Percentiles rank a stretch among this genome's conserved stretches.
Evolutionary conservation across 2,329 filamentous ascomycete species (phyloP).

Genomic region (Aspergillus niger): DNA sequence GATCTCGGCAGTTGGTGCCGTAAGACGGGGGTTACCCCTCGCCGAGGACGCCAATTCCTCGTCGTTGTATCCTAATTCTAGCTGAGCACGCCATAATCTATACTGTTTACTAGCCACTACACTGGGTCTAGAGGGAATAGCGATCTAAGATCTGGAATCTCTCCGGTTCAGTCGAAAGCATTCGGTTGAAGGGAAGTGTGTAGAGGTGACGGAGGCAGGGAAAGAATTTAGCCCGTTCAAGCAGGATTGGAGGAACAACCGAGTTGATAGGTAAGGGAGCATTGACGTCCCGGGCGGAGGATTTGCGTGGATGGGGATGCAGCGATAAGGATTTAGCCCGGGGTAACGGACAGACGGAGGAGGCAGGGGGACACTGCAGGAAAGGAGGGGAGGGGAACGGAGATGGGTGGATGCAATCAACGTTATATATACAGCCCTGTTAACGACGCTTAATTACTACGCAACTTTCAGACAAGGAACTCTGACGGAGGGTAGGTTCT

Average conservation of each 20-base stretch:
- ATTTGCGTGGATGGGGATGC: not conserved
- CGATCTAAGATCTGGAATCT: not conserved
- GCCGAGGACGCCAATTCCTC: not conserved
- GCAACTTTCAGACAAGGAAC: not conserved
- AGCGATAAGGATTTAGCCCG: constrained; percentile 7
- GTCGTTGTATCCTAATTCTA: not conserved
- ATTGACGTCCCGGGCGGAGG: constrained; percentile 1
- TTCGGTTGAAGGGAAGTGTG: constrained; percentile 5
- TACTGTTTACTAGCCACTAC: not conserved
- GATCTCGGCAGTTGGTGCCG: constrained; percentile 1
- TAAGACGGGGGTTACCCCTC: not conserved
- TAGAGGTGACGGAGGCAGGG: not conserved
- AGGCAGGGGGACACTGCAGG: not conserved
- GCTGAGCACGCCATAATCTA: not conserved
- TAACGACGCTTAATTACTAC: not conserved
- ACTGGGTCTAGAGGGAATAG: not conserved
- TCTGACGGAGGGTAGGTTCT: not conserved
- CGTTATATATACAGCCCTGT: not conserved
- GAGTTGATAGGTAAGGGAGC: not conserved
- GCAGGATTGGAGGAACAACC: not conserved
- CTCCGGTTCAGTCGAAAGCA: not conserved
- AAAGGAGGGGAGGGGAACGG: not conserved
- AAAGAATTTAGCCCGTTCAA: constrained; percentile 11
- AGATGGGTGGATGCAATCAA: not conserved
- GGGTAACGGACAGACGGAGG: constrained; percentile 6